These are phyloP conservation scores for Leccinum rimulosum DNA, from an alignment of 768 basidiomycete species.

Conservation along the genomic window DNA sequence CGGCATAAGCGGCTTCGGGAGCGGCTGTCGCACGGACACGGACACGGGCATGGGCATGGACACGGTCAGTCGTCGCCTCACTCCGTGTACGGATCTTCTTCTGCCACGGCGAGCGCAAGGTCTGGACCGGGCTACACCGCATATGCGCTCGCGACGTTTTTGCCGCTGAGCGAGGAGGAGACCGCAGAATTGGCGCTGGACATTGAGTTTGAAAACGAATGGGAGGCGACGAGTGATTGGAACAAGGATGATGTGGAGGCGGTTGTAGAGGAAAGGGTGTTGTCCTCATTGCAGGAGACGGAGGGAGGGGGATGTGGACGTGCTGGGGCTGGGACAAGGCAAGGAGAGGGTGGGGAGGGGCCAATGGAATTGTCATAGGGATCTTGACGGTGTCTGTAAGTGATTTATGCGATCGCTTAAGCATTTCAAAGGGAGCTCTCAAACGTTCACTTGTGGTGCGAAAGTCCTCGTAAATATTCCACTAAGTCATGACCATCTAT, in stretches of 20 bases:
- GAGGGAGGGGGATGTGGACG: slow-evolving; percentile 22
- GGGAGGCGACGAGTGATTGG: slow-evolving; percentile 90
- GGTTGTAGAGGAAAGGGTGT: slow-evolving; percentile 20
- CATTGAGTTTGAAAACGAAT: slow-evolving; percentile 86
- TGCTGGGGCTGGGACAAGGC: no score
- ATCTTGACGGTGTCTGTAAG: no score
- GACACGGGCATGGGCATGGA: background rate
- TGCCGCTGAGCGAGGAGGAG: slow-evolving; percentile 43
- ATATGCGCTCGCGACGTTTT: slow-evolving; percentile 22
- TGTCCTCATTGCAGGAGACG: no score
- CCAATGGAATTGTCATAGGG: slow-evolving; percentile 40
- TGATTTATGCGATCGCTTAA: background rate
- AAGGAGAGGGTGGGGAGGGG: no score
- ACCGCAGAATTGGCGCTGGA: slow-evolving; percentile 53
- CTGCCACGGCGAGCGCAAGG: background rate
- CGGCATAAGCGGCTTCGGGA: slow-evolving; percentile 90
- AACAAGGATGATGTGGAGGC: slow-evolving; percentile 84
- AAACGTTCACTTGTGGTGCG: no score
- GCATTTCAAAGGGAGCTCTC: no score
- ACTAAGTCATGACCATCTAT: no score
- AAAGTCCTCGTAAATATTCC: no score
- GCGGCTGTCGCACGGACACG: slow-evolving; percentile 36
- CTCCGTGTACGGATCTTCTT: background rate
- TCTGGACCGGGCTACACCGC: slow-evolving; percentile 6
- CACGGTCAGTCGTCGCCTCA: background rate